Percentiles rank a stretch among this genome's conserved stretches.
Conservation (phyloP, 1,284 basidiomycete species). For the Fistulina hepatica region DNA sequence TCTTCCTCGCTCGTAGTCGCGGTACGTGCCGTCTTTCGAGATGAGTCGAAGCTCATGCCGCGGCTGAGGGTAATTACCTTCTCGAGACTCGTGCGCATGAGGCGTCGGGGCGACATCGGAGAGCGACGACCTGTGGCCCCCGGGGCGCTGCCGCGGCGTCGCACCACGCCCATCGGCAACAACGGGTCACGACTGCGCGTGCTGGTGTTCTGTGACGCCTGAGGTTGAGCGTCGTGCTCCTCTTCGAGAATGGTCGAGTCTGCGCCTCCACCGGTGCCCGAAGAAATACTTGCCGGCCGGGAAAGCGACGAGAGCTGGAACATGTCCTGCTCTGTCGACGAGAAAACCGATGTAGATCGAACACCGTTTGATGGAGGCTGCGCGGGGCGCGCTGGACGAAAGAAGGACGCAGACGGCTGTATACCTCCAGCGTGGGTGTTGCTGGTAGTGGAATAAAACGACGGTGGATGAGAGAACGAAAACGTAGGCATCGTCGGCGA, state of each 20-base stretch:
- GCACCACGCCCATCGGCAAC: no score
- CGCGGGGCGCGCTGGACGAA: conserved; percentile 49
- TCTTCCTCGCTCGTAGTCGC: conserved; percentile 11
- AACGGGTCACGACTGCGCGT: no score
- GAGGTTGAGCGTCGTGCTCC: no score
- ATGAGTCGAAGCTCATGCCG: conserved; percentile 46
- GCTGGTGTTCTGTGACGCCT: no score
- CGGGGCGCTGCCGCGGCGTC: no score
- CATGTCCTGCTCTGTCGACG: conserved; percentile 1
- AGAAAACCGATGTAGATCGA: no score
- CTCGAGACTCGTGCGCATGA: conserved; percentile 45
- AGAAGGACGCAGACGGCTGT: conserved; percentile 64
- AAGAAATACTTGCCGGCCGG: no score
- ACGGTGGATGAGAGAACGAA: conserved; percentile 14
- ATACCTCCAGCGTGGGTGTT: conserved; percentile 62
- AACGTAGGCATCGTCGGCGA: conserved; percentile 16
- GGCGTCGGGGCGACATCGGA: conserved; percentile 14
- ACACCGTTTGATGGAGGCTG: neutral
- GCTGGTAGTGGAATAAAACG: conserved; percentile 17
- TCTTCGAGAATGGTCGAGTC: no score
- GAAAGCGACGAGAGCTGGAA: no score
- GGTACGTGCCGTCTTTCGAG: conserved; percentile 19
- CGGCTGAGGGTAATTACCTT: conserved; percentile 39
- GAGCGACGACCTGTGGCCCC: neutral
- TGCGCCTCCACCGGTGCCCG: no score